Percentiles rank a stretch among this genome's conserved stretches.
Evolutionary conservation across 2,329 filamentous ascomycete species (phyloP).

Genomic region (Phialemoniopsis sp.): DNA sequence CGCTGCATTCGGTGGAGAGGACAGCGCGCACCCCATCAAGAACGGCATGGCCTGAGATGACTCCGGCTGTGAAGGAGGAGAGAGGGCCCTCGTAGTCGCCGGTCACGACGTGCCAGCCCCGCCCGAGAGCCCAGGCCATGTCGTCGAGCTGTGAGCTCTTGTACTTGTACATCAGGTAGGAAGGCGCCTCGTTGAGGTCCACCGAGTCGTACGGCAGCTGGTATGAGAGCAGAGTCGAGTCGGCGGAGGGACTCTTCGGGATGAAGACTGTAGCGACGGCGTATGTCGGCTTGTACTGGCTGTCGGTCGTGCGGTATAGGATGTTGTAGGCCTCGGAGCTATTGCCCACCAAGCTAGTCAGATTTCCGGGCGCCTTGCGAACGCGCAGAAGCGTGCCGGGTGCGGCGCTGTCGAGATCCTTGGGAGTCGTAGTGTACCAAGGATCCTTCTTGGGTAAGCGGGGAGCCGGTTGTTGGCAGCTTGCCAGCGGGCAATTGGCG

Average conservation of each 20-base stretch:
- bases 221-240: conserved; percentile 29
- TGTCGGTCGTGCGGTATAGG: conserved; percentile 26
- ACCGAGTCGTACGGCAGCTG: conserved; percentile 34
- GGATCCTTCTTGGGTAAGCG: conserved; percentile 10
- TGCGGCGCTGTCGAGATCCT: conserved; percentile 12
- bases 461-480: no score
- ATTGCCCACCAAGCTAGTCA: conserved; percentile 5
- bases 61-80: conserved; percentile 37
- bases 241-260: conserved; percentile 4
- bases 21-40: conserved; percentile 41
- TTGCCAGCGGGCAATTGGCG: no score
- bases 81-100: conserved; percentile 42
- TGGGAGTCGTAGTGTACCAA: conserved; percentile 17
- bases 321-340: conserved; percentile 20
- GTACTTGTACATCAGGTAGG: conserved; percentile 23
- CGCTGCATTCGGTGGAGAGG: conserved; percentile 14
- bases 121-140: conserved; percentile 24
- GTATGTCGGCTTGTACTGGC: conserved; percentile 21
- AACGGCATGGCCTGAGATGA: conserved; percentile 36
- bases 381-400: conserved; percentile 18
- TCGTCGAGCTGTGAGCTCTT: conserved; percentile 7
- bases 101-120: conserved; percentile 37
- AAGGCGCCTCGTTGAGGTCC: conserved; percentile 31
- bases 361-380: conserved; percentile 14
- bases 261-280: conserved; percentile 26